Evolutionary conservation across 2,329 filamentous ascomycete species (phyloP).

Genomic region (Diaporthe eres): DNA sequence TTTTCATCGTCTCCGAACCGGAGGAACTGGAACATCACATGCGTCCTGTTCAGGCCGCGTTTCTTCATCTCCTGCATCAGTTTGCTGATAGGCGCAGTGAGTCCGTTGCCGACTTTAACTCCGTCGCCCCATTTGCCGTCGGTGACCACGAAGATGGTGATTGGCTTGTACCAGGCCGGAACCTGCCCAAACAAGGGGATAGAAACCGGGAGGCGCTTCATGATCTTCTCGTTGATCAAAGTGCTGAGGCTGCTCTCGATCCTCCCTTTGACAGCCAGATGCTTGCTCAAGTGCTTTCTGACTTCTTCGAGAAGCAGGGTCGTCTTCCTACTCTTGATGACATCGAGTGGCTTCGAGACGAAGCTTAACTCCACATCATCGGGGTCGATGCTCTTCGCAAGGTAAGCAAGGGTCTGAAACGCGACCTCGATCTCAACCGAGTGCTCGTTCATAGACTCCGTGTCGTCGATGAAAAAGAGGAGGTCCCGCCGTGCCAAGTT

Average conservation of each 20-base stretch:
- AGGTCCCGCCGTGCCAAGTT: background rate
- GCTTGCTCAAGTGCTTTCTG: background rate
- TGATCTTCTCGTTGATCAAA: background rate
- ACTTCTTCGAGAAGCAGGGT: background rate
- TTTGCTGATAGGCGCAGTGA: background rate
- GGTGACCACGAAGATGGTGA: background rate
- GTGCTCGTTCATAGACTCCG: constrained; percentile 2
- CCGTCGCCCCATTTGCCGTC: constrained; percentile 9
- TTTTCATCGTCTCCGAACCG: background rate
- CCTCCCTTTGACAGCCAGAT: background rate
- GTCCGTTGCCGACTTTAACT: background rate
- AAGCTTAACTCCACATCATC: background rate
- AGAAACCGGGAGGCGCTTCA: background rate
- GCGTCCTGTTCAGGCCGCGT: background rate
- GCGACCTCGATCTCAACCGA: background rate
- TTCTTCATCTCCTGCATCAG: background rate
- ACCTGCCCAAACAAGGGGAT: background rate
- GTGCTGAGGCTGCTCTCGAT: background rate
- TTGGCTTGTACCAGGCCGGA: background rate
- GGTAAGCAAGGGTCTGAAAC: background rate
- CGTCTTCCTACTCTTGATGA: background rate
- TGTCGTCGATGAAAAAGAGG: constrained; percentile 4
- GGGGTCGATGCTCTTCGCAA: background rate
- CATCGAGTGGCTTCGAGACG: background rate
- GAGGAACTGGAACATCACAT: constrained; percentile 3